Evolutionary conservation across 2,329 filamentous ascomycete species (phyloP), one percentile per base, ranked within the genome.

Genomic region (Pochonia chlamydosporia): DNA sequence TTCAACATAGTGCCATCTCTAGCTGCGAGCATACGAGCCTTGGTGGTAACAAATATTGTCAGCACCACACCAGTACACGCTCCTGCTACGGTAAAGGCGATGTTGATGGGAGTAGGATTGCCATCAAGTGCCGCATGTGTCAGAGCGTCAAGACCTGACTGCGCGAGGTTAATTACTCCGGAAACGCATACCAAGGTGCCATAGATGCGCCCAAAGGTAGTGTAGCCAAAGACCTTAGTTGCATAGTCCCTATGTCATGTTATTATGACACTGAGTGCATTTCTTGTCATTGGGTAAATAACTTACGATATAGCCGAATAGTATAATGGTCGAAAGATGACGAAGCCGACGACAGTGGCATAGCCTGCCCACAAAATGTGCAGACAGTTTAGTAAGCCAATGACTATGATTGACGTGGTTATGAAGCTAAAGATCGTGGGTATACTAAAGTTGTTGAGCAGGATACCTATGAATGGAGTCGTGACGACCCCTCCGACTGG

Each of bases 201-300:
- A 60, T 90, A 90, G 13, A 91, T 84, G 50, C 87, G 87, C 10
- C 86, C 86, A 52, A 90, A 90, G 0, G 85, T 89, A n/a, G 79
- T 76, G 60, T 89, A 89, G 3, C 86, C 87, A 55, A 90, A 90
- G 3, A 89, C 84, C 60, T 89, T 89, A n/a, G 85, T 85, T 0
- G 82, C 75, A 59, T 89, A 90, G 64, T 89, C 86, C 4, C 71
- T 73, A 40, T 20, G 24, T 30, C 46, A 14, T 26, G 45, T n/a
- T n/a, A n/a, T n/a, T n/a, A n/a, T n/a, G n/a, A n/a, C n/a, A n/a
- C n/a, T n/a, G n/a, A n/a, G n/a, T n/a, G n/a, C n/a, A n/a, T n/a
- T n/a, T n/a, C n/a, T n/a, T 11, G 31, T 41, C 53, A 48, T 56
- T 52, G 26, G 36, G 13, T 7, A 3, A 7, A 3, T 11, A 6